phyloP scores from a whole-genome alignment of 2,329 filamentous ascomycete genomes.

The Cordyceps farinosa region DNA sequence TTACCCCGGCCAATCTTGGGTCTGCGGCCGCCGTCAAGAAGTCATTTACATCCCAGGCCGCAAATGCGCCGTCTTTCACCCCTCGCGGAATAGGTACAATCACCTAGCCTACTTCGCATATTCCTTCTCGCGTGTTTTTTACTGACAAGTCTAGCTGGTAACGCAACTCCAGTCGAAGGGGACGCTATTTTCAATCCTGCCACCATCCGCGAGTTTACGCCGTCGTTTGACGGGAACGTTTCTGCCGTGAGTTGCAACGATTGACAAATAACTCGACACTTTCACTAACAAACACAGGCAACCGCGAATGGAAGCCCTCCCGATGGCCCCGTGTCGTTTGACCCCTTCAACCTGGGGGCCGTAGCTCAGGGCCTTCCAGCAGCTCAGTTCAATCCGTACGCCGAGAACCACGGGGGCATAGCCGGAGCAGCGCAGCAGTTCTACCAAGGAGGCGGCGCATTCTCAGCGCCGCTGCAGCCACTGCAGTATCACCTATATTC shows the following conservation, averaged over 20 bases:
- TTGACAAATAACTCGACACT: neutral
- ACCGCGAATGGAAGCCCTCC: slow-evolving; percentile 46
- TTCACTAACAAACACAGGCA: slow-evolving; percentile 27
- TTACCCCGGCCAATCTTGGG: slow-evolving; percentile 65
- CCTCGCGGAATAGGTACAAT: slow-evolving; percentile 57
- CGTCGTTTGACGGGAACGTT: slow-evolving; percentile 49
- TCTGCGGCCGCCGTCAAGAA: slow-evolving; percentile 59
- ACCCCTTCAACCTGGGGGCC: slow-evolving; percentile 61
- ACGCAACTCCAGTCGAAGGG: slow-evolving; percentile 38
- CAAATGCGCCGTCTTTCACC: slow-evolving; percentile 83
- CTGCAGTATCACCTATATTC: slow-evolving; percentile 92
- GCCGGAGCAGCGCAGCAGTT: slow-evolving; percentile 58
- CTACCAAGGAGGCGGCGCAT: slow-evolving; percentile 58
- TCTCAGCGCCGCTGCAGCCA: slow-evolving; percentile 55
- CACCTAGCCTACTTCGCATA: neutral
- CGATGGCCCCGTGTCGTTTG: slow-evolving; percentile 45
- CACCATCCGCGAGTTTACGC: slow-evolving; percentile 57
- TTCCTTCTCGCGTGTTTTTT: neutral
- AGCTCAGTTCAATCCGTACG: slow-evolving; percentile 70
- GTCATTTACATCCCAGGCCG: slow-evolving; percentile 82
- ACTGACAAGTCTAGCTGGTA: neutral
- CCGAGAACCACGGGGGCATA: slow-evolving; percentile 63
- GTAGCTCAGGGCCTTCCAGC: slow-evolving; percentile 50
- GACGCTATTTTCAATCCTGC: slow-evolving; percentile 54
- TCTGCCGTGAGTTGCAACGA: neutral